Evolutionary conservation across 164 flowering plant genomes (phyloP), one percentile per base, ranked within the genome.

Genomic region (Tinospora cordifolia): DNA sequence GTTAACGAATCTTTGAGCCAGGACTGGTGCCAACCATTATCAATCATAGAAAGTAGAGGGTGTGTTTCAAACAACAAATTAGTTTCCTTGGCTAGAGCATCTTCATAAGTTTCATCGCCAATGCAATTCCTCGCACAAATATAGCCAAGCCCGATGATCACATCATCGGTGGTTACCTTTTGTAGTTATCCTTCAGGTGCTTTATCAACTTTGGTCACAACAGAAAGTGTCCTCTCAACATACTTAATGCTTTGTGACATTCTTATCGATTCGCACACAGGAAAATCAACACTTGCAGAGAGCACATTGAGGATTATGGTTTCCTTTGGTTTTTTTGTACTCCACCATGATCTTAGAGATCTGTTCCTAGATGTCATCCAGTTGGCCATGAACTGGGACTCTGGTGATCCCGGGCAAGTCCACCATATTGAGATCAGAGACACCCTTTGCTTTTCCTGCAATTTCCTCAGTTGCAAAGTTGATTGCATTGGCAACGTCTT

Each of bases 361-460:
- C 27, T 69, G 71, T n/a, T 69, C 71, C 22, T 69, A 69, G n/a
- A 51, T 69, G 25, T 69, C 64, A 38, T 69, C 47, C 0, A 64
- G 71, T n/a, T 69, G 71, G 21, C 71, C 71, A 19, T 57, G 62
- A 69, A 69, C 71, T 8, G 71, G 71, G 27, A 69, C 63, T 58
- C 71, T 34, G 21, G 71, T 69, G 25, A 69, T 69, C 2, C 71
- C 71, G 21, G 71, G 71, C 64, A 69, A 69, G 40, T 69, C 71
- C 27, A 69, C 63, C 71, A 69, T 69, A 0, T 63, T 69, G 22
- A 69, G 63, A n/a, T 69, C 71, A 34, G 71, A 69, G 2, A 69
- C 60, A 6, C 71, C 62, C 62, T 69, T 69, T 8, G 22, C 63
- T 2, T 12, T 36, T 8, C 71, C 71, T 10, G 71, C 71, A 12